Evolutionary conservation across 2,329 filamentous ascomycete genomes (phyloP).

Genomic region (Juglanconis juglandina): DNA sequence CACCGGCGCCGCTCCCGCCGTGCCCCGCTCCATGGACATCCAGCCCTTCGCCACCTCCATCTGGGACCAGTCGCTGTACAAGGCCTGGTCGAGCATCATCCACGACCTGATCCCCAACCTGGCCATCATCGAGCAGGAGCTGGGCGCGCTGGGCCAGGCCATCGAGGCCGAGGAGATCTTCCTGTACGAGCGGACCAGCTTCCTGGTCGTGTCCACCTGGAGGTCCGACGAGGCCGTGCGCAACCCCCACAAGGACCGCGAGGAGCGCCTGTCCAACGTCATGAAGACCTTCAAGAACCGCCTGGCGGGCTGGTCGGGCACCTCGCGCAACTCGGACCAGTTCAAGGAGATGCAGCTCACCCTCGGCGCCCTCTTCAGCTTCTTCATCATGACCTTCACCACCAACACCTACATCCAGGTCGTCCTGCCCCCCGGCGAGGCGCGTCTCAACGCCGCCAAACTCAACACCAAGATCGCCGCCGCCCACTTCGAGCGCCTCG

Average conservation of each 20-base stretch:
- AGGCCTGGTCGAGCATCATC: slow-evolving; percentile 97
- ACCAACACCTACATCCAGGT: slow-evolving; percentile 97
- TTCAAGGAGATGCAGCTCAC: slow-evolving; percentile 80
- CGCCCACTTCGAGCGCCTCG: slow-evolving; percentile 71
- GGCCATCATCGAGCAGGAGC: slow-evolving; percentile 78
- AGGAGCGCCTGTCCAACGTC: slow-evolving; percentile 92
- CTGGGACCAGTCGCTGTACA: slow-evolving; percentile 97
- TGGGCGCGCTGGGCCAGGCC: slow-evolving; percentile 75
- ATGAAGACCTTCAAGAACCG: slow-evolving; percentile 97
- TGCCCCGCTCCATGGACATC: slow-evolving; percentile 54
- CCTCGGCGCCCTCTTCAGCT: slow-evolving; percentile 73
- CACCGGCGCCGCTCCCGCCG: slow-evolving; percentile 27
- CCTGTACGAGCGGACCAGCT: slow-evolving; percentile 92
- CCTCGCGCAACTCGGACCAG: slow-evolving; percentile 76
- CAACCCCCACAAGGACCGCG: slow-evolving; percentile 89
- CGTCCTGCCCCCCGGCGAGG: slow-evolving; percentile 85
- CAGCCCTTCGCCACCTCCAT: slow-evolving; percentile 94
- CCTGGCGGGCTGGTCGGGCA: slow-evolving; percentile 71
- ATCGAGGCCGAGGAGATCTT: slow-evolving; percentile 93
- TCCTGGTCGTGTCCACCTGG: slow-evolving; percentile 92
- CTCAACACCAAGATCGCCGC: slow-evolving; percentile 86
- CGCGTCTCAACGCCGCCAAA: slow-evolving; percentile 84
- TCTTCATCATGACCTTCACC: slow-evolving; percentile 93
- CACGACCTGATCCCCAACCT: slow-evolving; percentile 97
- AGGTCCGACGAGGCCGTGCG: slow-evolving; percentile 68